Conservation (phyloP, 345 rosid species). For the Nephelium lappaceum region DNA sequence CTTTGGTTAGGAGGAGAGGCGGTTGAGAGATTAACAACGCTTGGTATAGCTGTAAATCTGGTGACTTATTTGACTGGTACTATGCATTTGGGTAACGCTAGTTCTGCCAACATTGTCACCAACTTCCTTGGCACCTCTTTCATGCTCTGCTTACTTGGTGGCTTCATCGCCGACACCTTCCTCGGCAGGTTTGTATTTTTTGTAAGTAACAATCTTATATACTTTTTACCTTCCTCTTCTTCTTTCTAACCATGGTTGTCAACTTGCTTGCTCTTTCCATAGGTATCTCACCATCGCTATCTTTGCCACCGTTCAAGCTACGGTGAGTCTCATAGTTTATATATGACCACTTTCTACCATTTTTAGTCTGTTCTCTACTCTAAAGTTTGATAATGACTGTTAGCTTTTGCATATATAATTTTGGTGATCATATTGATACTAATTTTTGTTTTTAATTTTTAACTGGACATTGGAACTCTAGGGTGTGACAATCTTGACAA, state of each 20-base stretch:
- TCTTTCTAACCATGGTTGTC: not conserved
- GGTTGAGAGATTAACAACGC: constrained; percentile 87
- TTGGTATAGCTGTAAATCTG: constrained; percentile 89
- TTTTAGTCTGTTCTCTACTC: not conserved
- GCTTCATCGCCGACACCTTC: constrained; percentile 90
- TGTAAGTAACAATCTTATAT: not conserved
- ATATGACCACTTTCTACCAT: not conserved
- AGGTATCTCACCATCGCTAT: constrained; percentile 88
- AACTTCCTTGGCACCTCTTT: constrained; percentile 95
- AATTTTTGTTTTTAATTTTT: not conserved
- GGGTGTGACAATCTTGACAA: constrained; percentile 87
- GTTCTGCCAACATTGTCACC: constrained; percentile 84
- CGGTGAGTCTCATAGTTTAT: constrained; percentile 39
- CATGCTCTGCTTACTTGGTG: constrained; percentile 94
- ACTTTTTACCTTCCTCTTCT: not conserved
- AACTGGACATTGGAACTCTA: constrained; percentile 24
- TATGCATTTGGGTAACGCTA: constrained; percentile 90
- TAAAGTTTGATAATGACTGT: constrained; percentile 7
- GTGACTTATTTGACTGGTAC: constrained; percentile 91
- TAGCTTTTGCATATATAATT: not conserved
- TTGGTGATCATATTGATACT: too few species aligned
- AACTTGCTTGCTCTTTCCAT: constrained; percentile 21
- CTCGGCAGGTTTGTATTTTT: constrained; percentile 69
- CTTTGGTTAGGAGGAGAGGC: constrained; percentile 62
- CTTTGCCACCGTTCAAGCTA: constrained; percentile 83